A percentile compares a stretch with the other conserved stretches of the same genome.
Conservation (phyloP, 345 rosid genomes). For the Lepidium aucheri region DNA sequence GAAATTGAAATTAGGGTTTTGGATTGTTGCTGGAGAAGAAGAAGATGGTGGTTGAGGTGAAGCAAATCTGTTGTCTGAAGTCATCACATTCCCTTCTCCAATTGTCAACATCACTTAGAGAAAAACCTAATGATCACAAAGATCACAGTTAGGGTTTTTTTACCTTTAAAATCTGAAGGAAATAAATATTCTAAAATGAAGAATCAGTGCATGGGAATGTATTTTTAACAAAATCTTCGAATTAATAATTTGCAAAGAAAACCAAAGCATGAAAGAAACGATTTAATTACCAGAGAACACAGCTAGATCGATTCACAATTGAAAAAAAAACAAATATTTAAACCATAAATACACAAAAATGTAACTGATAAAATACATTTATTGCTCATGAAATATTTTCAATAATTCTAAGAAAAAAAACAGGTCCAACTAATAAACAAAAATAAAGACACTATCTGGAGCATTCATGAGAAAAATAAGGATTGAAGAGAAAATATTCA, state of each 20-base stretch:
- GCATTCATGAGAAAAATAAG: slow-evolving; percentile 16
- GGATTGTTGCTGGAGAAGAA: slow-evolving; percentile 38
- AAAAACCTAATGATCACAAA: slow-evolving; percentile 1
- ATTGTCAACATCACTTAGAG: slow-evolving; percentile 57
- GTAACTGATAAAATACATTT: slow-evolving; percentile 22
- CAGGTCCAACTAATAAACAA: slow-evolving; percentile 11
- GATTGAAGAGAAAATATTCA: background rate
- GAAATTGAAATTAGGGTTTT: slow-evolving; percentile 80
- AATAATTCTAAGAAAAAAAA: background rate
- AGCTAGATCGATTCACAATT: slow-evolving; percentile 18
- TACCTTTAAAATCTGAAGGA: background rate
- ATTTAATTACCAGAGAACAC: slow-evolving; percentile 20
- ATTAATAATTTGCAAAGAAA: background rate
- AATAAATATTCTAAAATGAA: background rate
- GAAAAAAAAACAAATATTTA: background rate
- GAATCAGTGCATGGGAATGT: slow-evolving; percentile 22
- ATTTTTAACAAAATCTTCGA: background rate
- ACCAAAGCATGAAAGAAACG: slow-evolving; percentile 7
- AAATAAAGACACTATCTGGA: slow-evolving; percentile 19
- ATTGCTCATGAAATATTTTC: slow-evolving; percentile 16
- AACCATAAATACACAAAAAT: slow-evolving; percentile 20
- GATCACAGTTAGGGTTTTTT: slow-evolving; percentile 15
- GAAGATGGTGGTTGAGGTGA: slow-evolving; percentile 37
- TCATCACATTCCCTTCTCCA: slow-evolving; percentile 37
- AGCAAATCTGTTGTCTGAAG: slow-evolving; percentile 49